phyloP scores from a whole-genome alignment of 1,284 basidiomycete species.

The Chiua sp. region DNA sequence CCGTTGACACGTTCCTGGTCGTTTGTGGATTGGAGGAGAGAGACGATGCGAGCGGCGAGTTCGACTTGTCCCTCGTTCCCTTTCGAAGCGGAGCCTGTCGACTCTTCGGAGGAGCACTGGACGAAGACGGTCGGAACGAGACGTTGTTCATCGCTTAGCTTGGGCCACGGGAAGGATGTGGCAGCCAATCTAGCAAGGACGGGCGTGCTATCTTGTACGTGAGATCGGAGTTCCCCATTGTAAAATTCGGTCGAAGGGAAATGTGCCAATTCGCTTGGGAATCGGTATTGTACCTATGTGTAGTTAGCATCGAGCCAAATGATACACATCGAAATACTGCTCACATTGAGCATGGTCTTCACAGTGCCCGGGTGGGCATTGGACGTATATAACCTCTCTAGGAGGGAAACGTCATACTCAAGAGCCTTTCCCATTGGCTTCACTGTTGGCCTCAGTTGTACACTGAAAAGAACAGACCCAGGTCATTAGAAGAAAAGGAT shows the following conservation, averaged over 20 bases:
- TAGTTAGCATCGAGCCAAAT: too few species aligned
- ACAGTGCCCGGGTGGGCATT: conserved; percentile 40
- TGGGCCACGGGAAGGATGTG: conserved; percentile 64
- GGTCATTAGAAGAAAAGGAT: not conserved
- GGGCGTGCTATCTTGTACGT: conserved; percentile 44
- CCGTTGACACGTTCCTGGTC: too few species aligned
- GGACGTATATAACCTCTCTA: conserved; percentile 62
- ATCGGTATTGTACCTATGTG: conserved; percentile 62
- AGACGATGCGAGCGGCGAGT: conserved; percentile 40
- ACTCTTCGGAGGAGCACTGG: conserved; percentile 61
- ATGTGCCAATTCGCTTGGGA: conserved; percentile 56
- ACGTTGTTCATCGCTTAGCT: conserved; percentile 18
- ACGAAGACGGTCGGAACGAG: conserved; percentile 60
- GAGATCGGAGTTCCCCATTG: conserved; percentile 54
- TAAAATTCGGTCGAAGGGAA: conserved; percentile 71
- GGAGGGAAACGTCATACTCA: conserved; percentile 61
- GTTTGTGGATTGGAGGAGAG: conserved; percentile 20
- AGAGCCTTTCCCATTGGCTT: conserved; percentile 59
- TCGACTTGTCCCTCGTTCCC: conserved; percentile 62
- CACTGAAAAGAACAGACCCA: conserved; percentile 42
- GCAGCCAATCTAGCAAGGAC: conserved; percentile 46
- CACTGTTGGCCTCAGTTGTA: conserved; percentile 68
- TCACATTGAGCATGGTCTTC: conserved; percentile 66
- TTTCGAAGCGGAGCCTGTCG: conserved; percentile 63
- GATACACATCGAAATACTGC: conserved; percentile 10